Conservation (phyloP, 2,329 filamentous ascomycete genomes). For the Alternaria tenuissima region DNA sequence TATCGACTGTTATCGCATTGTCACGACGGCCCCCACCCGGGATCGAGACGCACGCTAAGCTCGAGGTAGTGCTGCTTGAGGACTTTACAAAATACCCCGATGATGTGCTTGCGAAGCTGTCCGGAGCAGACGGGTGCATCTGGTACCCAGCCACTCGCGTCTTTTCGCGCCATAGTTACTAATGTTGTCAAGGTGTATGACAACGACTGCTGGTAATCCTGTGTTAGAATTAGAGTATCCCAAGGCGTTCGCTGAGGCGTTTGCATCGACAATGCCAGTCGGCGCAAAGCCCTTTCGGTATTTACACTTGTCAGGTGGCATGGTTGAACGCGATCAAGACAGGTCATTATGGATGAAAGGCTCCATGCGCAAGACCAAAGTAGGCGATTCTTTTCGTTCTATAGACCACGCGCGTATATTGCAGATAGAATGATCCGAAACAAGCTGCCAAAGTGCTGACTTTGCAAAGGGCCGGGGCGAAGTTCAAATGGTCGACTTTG, state of each 20-base stretch:
- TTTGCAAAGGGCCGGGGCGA: constrained; percentile 19
- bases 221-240: constrained; percentile 23
- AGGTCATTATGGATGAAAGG: constrained; percentile 20
- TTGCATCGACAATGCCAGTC: constrained; percentile 13
- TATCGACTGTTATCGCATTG: constrained; percentile 23
- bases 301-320: constrained; percentile 21
- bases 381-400: neutral
- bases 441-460: constrained; percentile 7
- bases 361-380: constrained; percentile 24
- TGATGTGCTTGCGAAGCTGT: constrained; percentile 22
- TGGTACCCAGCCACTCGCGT: constrained; percentile 17
- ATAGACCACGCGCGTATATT: neutral
- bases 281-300: constrained; percentile 22
- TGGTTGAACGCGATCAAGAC: constrained; percentile 23
- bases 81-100: constrained; percentile 23
- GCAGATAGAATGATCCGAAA: neutral
- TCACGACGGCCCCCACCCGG: constrained; percentile 24
- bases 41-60: constrained; percentile 9
- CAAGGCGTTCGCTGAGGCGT: constrained; percentile 23
- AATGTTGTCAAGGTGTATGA: constrained; percentile 27
- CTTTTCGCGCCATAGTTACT: constrained; percentile 6
- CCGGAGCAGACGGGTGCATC: constrained; percentile 23
- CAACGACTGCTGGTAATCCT: constrained; percentile 22
- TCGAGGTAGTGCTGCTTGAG: constrained; percentile 25
- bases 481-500: constrained; percentile 25